phyloP scores from a whole-genome alignment of 83 land plant genomes.

The Picea abies region DNA sequence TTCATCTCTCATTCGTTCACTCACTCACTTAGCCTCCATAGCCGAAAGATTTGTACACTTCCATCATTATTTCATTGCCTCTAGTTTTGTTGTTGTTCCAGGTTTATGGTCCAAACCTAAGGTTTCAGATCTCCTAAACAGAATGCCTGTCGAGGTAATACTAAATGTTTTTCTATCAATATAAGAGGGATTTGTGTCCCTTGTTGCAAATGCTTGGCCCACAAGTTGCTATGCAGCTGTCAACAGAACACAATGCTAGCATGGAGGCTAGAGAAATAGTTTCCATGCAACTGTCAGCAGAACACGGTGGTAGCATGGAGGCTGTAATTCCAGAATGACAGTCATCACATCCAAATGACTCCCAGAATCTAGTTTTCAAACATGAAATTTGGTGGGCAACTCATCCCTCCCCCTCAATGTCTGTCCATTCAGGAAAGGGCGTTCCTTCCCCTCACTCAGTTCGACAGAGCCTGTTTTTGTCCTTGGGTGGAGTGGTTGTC shows the following conservation, averaged over 20 bases:
- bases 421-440: too few species aligned
- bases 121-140: constrained; percentile 8
- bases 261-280: constrained; percentile 3
- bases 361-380: constrained; percentile 48
- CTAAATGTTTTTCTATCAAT: constrained; percentile 57
- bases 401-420: too few species aligned
- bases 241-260: constrained; percentile 57
- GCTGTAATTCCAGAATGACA: constrained; percentile 49
- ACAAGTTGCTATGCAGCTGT: constrained; percentile 53
- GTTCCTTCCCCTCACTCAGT: too few species aligned
- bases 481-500: too few species aligned
- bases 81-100: too few species aligned
- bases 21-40: too few species aligned
- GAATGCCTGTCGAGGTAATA: constrained; percentile 53
- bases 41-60: too few species aligned
- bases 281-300: constrained; percentile 43
- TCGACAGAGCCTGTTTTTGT: too few species aligned
- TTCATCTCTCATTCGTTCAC: too few species aligned
- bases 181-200: constrained; percentile 55
- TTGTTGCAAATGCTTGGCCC: constrained; percentile 31
- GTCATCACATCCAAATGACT: constrained; percentile 52
- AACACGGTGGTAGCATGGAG: constrained; percentile 53
- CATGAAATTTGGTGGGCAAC: constrained; percentile 60
- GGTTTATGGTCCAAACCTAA: background rate
- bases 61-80: too few species aligned